Evolutionary conservation across 2,329 filamentous ascomycete species (phyloP), one percentile per base, ranked within the genome.

Genomic region (Diaporthe ampelina): DNA sequence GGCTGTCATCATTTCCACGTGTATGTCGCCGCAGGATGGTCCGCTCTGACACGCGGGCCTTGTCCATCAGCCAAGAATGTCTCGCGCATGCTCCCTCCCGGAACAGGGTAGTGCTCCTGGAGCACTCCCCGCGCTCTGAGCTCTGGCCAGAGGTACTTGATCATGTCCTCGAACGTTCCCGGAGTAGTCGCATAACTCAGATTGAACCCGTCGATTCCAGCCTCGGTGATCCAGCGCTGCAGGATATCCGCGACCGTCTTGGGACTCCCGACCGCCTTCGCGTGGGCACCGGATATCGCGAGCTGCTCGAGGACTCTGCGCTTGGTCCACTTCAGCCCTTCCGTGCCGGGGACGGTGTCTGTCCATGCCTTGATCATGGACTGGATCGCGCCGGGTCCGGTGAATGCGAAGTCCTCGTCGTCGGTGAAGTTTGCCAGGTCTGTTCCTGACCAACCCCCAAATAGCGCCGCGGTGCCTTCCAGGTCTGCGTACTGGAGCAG

Each of bases 131-230:
- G 75, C 50, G 65, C 68, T 50, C 68, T 58, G 11, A 79, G 73
- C 48, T 77, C 78, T 2, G 78, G 80, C 72, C 83, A 79, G n/a
- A 78, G 73, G 24, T 73, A 69, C 54, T 72, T 71, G 59, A 75
- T 50, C 50, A 75, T 65, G 56, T 77, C 74, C 35, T 75, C 68
- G 32, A 65, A 75, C 6, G 73, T 59, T 13, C 73, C 74, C 26
- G 73, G 73, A 1, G 72, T 75, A 17, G 70, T 54, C 43, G 72
- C 73, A 40, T 76, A 73, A 29, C 59, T 74, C 59, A 77, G 40
- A 56, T 77, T 77, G 69, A 77, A 77, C 0, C 76, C 77, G 15
- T 77, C 76, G 29, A 77, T 65, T 17, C 75, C 76, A 8, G 76
- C 73, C 63, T 74, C 76, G 11, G 70, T 70, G 15, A 72, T 21